These are phyloP conservation scores for Podaxis sp. DNA, from an alignment of 768 basidiomycete species.

Conservation along the genomic window DNA sequence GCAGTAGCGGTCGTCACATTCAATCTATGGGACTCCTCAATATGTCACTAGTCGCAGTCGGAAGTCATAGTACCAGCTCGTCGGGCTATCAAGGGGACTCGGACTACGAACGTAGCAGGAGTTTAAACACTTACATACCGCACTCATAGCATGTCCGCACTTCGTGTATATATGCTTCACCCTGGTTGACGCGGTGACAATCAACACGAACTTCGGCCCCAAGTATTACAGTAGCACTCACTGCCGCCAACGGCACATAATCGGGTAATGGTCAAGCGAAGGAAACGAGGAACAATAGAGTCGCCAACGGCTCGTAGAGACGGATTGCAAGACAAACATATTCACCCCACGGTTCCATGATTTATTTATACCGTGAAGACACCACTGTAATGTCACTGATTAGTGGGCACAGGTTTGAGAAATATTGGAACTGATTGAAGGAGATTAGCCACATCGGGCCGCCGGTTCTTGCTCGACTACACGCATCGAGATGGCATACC, in stretches of 20 bases:
- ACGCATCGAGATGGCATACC: constrained; percentile 6
- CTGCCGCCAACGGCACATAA: constrained; percentile 76
- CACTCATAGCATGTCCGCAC: constrained; percentile 49
- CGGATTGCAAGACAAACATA: constrained; percentile 12
- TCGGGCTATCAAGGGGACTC: constrained; percentile 41
- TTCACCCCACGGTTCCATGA: background rate
- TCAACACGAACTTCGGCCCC: background rate
- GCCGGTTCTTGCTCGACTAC: background rate
- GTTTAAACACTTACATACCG: constrained; percentile 1
- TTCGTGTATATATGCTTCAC: constrained; percentile 57
- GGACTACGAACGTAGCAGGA: background rate
- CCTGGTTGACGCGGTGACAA: constrained; percentile 28
- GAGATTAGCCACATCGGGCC: constrained; percentile 4
- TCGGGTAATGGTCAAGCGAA: constrained; percentile 15
- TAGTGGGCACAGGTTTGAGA: background rate
- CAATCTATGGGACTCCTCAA: constrained; percentile 38
- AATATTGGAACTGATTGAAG: background rate
- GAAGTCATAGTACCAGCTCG: constrained; percentile 41
- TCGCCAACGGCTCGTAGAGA: constrained; percentile 3
- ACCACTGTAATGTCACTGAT: background rate
- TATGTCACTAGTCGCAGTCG: constrained; percentile 13
- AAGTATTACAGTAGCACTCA: constrained; percentile 24
- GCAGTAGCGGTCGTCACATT: constrained; percentile 62
- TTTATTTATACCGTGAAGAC: constrained; percentile 9
- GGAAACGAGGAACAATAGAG: constrained; percentile 18